These are phyloP conservation scores for Arthrinium puccinioides DNA, from an alignment of 2,329 filamentous ascomycete species.

Conservation along the genomic window DNA sequence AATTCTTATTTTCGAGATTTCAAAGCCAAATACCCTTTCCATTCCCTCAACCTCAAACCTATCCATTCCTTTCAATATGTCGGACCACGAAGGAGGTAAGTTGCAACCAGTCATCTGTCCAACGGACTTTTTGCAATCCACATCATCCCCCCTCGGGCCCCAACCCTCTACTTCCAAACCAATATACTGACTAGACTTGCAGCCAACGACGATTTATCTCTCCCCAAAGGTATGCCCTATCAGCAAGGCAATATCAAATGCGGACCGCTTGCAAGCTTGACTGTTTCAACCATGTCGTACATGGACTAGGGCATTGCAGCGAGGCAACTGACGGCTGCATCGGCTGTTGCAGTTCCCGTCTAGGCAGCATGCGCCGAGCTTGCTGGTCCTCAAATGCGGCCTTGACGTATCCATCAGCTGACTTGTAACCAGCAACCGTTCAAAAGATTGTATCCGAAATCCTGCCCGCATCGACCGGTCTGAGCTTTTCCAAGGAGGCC, in stretches of 20 bases:
- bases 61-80: slow-evolving; percentile 52
- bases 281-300: no score
- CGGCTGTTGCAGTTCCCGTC: no score
- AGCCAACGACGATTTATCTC: slow-evolving; percentile 57
- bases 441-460: slow-evolving; percentile 92
- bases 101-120: slow-evolving; percentile 12
- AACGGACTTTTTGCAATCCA: no score
- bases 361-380: no score
- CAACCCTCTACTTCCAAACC: slow-evolving; percentile 3
- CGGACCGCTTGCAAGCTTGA: no score
- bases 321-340: no score
- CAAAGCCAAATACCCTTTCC: not conserved
- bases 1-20: not conserved
- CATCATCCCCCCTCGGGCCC: not conserved
- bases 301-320: no score
- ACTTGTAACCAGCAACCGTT: slow-evolving; percentile 58
- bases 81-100: slow-evolving; percentile 58
- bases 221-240: slow-evolving; percentile 56
- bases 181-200: slow-evolving; percentile 23
- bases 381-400: no score
- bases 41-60: no score
- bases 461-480: slow-evolving; percentile 63
- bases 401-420: no score
- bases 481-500: slow-evolving; percentile 90
- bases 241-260: no score